These are phyloP conservation scores for Haematococcus lacustris DNA, from an alignment of 139 green algal species.

Conservation along the genomic window DNA sequence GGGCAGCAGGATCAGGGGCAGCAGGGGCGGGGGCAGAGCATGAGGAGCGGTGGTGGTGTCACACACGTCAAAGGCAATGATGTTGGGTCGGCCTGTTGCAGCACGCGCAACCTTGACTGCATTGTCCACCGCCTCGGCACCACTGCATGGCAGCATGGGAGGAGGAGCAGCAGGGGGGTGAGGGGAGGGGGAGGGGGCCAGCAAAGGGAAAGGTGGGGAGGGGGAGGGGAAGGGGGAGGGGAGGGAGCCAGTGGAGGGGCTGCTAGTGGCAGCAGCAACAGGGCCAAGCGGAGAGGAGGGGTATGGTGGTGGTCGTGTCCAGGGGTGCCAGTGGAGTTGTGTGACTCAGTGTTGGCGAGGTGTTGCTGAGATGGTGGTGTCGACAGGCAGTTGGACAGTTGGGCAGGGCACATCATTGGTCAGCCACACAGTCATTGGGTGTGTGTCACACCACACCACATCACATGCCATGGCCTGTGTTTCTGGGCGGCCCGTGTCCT, in stretches of 20 bases:
- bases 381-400: too few species aligned
- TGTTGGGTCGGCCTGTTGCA: constrained; percentile 57
- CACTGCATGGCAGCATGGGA: background rate
- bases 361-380: too few species aligned
- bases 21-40: background rate
- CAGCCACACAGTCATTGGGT: background rate
- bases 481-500: background rate
- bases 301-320: background rate
- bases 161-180: background rate
- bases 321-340: too few species aligned
- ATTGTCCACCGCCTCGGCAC: constrained; percentile 74
- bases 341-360: too few species aligned
- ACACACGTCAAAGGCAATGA: constrained; percentile 74
- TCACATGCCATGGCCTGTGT: background rate
- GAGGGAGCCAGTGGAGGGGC: background rate
- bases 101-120: constrained; percentile 78
- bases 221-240: background rate
- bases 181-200: background rate
- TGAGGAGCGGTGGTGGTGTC: background rate
- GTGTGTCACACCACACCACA: background rate
- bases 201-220: background rate
- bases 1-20: background rate
- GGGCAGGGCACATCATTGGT: too few species aligned
- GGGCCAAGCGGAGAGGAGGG: background rate
- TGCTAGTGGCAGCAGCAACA: background rate